These are phyloP conservation scores for Apiotrichum mycotoxinovorans DNA, from an alignment of 1,284 basidiomycete species.

Conservation along the genomic window DNA sequence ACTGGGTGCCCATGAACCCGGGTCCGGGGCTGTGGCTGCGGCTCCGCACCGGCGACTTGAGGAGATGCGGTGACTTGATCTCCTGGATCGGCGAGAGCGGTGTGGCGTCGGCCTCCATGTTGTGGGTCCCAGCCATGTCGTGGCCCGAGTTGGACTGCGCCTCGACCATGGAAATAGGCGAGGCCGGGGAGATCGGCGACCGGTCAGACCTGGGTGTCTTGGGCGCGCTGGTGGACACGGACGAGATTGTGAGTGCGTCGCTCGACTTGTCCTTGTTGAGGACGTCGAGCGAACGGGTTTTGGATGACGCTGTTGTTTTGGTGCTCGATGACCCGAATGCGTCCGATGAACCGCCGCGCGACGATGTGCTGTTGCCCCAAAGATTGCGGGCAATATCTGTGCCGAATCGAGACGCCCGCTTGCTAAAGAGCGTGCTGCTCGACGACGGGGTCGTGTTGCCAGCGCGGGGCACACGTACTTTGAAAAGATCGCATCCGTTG, in stretches of 20 bases:
- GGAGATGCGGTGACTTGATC: no score
- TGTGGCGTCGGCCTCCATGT: constrained; percentile 37
- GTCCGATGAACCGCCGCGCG: constrained; percentile 26
- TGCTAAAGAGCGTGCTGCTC: background rate
- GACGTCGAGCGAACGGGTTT: constrained; percentile 33
- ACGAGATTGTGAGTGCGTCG: constrained; percentile 16
- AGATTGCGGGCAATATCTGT: constrained; percentile 57
- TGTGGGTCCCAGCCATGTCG: constrained; percentile 41
- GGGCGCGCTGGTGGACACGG: constrained; percentile 12
- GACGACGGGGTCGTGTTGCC: background rate
- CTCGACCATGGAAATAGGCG: background rate
- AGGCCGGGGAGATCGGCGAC: background rate
- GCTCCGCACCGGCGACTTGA: no score
- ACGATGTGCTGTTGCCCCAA: constrained; percentile 40
- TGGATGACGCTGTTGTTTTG: constrained; percentile 24
- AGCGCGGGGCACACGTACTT: constrained; percentile 54
- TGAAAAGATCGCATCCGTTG: constrained; percentile 66
- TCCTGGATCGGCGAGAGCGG: background rate
- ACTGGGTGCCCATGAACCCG: background rate
- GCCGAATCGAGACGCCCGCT: constrained; percentile 10
- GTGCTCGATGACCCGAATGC: constrained; percentile 31
- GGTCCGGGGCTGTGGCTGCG: background rate
- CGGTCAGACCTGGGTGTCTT: background rate
- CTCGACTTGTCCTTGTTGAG: constrained; percentile 1
- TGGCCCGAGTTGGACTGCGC: background rate